Percentiles rank a stretch among this genome's conserved stretches.
Evolutionary conservation across 169 alveolate species (phyloP).

Genomic region (Cryptosporidium ubiquitum): DNA sequence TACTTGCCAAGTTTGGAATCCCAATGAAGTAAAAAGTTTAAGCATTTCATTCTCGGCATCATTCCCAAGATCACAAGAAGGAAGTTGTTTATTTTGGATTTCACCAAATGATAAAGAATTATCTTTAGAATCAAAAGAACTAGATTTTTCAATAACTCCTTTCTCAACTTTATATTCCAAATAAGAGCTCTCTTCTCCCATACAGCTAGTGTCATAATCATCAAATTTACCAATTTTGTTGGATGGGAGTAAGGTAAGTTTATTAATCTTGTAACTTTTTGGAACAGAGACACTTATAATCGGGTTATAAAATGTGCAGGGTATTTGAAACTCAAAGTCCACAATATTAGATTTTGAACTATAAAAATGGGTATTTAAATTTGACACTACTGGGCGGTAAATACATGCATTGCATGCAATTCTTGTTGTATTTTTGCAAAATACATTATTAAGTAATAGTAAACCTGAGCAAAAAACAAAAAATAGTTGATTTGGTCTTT

Average conservation of each 20-base stretch:
- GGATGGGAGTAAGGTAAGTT: slow-evolving; percentile 31
- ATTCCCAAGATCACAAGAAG: slow-evolving; percentile 2
- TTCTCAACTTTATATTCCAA: background rate
- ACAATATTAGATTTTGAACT: slow-evolving; percentile 31
- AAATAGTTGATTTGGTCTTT: background rate
- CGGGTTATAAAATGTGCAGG: slow-evolving; percentile 60
- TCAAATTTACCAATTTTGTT: slow-evolving; percentile 27
- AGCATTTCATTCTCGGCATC: slow-evolving; percentile 31
- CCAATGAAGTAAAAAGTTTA: slow-evolving; percentile 41
- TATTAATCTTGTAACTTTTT: slow-evolving; percentile 28
- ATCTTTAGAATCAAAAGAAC: background rate
- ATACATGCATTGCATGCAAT: slow-evolving; percentile 71
- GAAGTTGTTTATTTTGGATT: background rate
- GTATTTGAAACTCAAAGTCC: slow-evolving; percentile 67
- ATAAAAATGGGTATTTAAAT: slow-evolving; percentile 49
- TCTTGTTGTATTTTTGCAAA: slow-evolving; percentile 2
- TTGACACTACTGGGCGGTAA: slow-evolving; percentile 48
- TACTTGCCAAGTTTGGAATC: slow-evolving; percentile 49
- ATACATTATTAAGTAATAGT: background rate
- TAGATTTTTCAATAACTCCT: background rate
- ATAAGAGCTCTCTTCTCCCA: background rate
- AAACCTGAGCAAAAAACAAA: background rate
- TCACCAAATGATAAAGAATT: background rate
- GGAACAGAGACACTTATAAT: slow-evolving; percentile 61
- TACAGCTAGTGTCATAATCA: slow-evolving; percentile 8